Percentiles rank a stretch among this genome's conserved stretches.
phyloP scores from a whole-genome alignment of 2,329 filamentous ascomycete species.

The Coniochaeta ligniaria region DNA sequence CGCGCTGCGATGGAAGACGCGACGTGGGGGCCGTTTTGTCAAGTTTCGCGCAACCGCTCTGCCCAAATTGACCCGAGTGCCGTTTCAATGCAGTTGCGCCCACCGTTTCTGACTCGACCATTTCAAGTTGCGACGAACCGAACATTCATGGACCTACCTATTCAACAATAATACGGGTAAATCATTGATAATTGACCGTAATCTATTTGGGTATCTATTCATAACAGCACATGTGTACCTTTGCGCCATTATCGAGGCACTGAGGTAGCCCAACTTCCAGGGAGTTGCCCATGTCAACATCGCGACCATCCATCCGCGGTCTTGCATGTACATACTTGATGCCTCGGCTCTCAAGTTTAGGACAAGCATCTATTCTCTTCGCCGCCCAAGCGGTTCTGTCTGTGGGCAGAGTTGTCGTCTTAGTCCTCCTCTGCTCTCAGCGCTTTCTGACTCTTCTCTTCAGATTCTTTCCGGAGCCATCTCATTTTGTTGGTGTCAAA shows the following conservation, averaged over 20 bases:
- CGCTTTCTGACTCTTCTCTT: neutral
- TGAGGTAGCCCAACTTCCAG: too few relatives aligned
- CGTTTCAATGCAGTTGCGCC: neutral
- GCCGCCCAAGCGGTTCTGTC: neutral
- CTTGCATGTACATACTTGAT: too few relatives aligned
- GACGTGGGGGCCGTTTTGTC: neutral
- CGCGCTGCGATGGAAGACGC: neutral
- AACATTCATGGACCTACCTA: neutral
- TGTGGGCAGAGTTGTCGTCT: neutral
- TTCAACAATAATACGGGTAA: too few relatives aligned
- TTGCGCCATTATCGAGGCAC: neutral
- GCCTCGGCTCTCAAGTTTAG: too few relatives aligned
- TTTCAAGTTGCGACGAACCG: neutral
- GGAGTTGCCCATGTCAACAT: too few relatives aligned
- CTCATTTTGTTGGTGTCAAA: constrained; percentile 11
- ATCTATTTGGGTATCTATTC: neutral
- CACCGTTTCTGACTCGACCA: neutral
- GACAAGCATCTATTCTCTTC: neutral
- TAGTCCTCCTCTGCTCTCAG: neutral
- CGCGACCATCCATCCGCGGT: too few relatives aligned
- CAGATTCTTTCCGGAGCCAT: constrained; percentile 15
- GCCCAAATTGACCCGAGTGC: too few relatives aligned
- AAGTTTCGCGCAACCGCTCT: neutral
- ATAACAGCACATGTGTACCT: neutral
- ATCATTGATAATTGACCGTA: neutral